phyloP scores from a whole-genome alignment of 164 flowering plant genomes.

The Stephania cephalantha region DNA sequence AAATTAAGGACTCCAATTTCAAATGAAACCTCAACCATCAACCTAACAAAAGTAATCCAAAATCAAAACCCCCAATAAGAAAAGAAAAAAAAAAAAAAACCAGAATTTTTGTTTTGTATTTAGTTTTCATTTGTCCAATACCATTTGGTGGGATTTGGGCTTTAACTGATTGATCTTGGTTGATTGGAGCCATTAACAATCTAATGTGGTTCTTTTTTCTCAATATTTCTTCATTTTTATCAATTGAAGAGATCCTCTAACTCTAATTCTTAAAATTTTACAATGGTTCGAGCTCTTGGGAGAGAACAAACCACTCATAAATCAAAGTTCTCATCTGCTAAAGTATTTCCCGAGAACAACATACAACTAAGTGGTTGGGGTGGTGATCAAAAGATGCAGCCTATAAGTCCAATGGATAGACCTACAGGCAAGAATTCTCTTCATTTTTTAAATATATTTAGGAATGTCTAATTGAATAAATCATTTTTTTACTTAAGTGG shows the following conservation, averaged over 20 bases:
- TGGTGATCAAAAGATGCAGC: conserved; percentile 14
- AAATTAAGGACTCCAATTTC: too few species aligned
- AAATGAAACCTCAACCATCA: conserved; percentile 18
- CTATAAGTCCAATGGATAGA: conserved; percentile 16
- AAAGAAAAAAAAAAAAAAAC: too few species aligned
- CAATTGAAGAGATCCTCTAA: background rate
- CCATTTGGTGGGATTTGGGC: conserved; percentile 6
- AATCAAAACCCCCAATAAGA: too few species aligned
- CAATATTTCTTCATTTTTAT: background rate
- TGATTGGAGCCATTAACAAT: background rate
- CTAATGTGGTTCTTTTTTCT: conserved; percentile 1
- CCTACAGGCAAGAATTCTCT: conserved; percentile 21
- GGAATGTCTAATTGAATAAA: too few species aligned
- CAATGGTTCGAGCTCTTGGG: conserved; percentile 39
- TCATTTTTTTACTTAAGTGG: too few species aligned
- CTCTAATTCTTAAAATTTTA: conserved; percentile 5
- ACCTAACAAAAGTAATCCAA: too few species aligned
- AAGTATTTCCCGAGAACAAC: conserved; percentile 27
- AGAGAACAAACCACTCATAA: conserved; percentile 21
- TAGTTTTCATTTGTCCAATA: background rate
- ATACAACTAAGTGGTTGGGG: conserved; percentile 16
- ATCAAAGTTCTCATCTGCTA: conserved; percentile 19
- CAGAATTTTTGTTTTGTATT: too few species aligned
- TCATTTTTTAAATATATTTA: background rate
- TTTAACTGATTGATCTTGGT: background rate